Evolutionary conservation across 306 rosid species (phyloP).

Genomic region (Carpinus viminea): DNA sequence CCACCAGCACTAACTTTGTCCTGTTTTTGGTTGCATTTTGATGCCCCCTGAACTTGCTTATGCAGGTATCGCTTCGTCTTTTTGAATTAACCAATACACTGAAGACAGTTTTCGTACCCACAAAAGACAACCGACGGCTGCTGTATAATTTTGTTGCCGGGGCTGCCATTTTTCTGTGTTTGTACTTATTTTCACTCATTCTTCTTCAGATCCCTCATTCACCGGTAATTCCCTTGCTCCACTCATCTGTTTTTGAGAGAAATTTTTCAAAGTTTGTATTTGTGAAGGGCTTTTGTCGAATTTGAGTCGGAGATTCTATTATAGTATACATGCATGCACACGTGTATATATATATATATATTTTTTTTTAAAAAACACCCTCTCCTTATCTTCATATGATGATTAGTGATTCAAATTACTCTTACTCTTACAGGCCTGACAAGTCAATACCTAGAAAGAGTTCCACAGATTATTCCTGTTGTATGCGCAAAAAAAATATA

Average conservation of each 20-base stretch:
- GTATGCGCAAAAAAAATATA: conserved; percentile 29
- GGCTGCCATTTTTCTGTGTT: conserved; percentile 46
- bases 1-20: conserved; percentile 11
- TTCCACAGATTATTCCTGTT: conserved; percentile 40
- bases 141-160: conserved; percentile 80
- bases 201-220: conserved; percentile 65
- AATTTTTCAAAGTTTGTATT: not conserved
- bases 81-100: conserved; percentile 90
- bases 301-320: not conserved
- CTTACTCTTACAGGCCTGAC: conserved; percentile 47
- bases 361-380: too few species aligned
- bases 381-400: conserved; percentile 3
- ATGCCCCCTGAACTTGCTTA: conserved; percentile 37
- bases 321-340: not conserved
- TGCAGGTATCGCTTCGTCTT: conserved; percentile 84
- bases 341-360: too few species aligned
- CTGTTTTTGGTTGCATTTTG: conserved; percentile 11
- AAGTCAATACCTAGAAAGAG: conserved; percentile 31
- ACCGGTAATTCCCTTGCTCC: conserved; percentile 48
- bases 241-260: not conserved
- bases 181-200: conserved; percentile 65
- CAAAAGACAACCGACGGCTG: conserved; percentile 80
- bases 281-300: not conserved
- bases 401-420: conserved; percentile 17
- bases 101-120: conserved; percentile 75